Percentiles rank a stretch among this genome's conserved stretches.
Evolutionary conservation across 2,329 filamentous ascomycete species (phyloP).

Genomic region (Decorospora gaudefroyi): DNA sequence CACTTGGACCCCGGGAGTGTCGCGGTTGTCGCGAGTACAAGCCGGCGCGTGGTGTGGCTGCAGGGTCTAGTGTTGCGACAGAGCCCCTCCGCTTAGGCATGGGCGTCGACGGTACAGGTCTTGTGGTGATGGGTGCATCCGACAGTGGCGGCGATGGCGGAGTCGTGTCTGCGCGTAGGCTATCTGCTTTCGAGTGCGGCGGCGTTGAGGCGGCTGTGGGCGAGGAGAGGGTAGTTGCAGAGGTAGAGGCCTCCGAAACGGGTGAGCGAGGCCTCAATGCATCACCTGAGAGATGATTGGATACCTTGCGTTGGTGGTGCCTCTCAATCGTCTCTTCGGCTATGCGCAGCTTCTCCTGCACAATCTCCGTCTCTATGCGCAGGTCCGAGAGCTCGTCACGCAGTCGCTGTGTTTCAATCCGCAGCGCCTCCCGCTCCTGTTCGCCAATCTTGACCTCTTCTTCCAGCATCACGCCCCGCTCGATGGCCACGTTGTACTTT

Average conservation of each 20-base stretch:
- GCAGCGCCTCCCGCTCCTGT: slow-evolving; percentile 83
- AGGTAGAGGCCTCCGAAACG: slow-evolving; percentile 75
- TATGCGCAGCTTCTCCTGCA: slow-evolving; percentile 89
- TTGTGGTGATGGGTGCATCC: slow-evolving; percentile 69
- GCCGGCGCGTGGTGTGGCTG: slow-evolving; percentile 59
- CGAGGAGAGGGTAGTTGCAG: slow-evolving; percentile 80
- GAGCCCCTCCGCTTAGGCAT: slow-evolving; percentile 50
- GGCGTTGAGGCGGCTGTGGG: slow-evolving; percentile 89
- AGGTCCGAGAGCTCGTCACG: slow-evolving; percentile 90
- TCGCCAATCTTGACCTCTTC: slow-evolving; percentile 91
- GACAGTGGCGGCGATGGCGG: slow-evolving; percentile 94
- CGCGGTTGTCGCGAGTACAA: slow-evolving; percentile 52
- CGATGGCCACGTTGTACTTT: slow-evolving; percentile 94
- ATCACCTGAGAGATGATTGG: slow-evolving; percentile 55
- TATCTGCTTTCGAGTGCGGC: slow-evolving; percentile 68
- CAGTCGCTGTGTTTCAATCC: slow-evolving; percentile 88
- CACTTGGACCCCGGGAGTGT: slow-evolving; percentile 64
- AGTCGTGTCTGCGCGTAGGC: slow-evolving; percentile 70
- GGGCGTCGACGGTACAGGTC: slow-evolving; percentile 48
- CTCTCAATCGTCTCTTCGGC: slow-evolving; percentile 58
- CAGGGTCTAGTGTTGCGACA: slow-evolving; percentile 57
- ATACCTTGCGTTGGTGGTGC: slow-evolving; percentile 57
- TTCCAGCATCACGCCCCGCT: slow-evolving; percentile 89
- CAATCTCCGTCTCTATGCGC: slow-evolving; percentile 92
- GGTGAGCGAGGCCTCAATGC: slow-evolving; percentile 65